A percentile compares a stretch with the other conserved stretches of the same genome.
Conservation (phyloP, 2,329 filamentous ascomycete species). For the Thermothelomyces thermophilus region DNA sequence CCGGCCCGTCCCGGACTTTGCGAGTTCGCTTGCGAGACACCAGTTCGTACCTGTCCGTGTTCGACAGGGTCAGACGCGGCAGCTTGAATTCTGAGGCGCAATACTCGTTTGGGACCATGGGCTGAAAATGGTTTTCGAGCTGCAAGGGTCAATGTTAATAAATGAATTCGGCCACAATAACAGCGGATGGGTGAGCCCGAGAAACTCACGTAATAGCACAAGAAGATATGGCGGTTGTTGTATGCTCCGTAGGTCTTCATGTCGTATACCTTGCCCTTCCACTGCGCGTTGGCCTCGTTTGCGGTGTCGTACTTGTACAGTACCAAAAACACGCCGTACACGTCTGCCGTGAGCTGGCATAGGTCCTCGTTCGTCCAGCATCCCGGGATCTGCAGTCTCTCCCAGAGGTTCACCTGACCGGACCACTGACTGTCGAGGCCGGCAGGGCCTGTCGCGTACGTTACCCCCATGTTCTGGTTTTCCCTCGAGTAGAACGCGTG, state of each 20-base stretch:
- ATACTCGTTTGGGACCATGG: conserved; percentile 30
- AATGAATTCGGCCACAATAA: no score
- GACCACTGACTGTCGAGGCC: no score
- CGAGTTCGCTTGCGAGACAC: not conserved
- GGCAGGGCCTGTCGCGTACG: not conserved
- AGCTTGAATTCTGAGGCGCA: conserved; percentile 30
- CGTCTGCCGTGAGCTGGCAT: conserved; percentile 30
- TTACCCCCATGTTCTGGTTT: conserved; percentile 15
- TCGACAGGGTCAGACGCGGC: conserved; percentile 25
- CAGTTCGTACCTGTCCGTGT: conserved; percentile 12
- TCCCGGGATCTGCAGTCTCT: conserved; percentile 28
- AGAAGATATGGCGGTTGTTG: conserved; percentile 31
- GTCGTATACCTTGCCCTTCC: conserved; percentile 20
- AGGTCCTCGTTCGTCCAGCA: conserved; percentile 28
- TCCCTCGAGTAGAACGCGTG: conserved; percentile 24
- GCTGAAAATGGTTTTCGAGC: conserved; percentile 28
- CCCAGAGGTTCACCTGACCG: conserved; percentile 27
- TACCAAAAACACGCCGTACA: conserved; percentile 31
- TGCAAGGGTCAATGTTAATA: not conserved
- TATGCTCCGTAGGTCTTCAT: conserved; percentile 28
- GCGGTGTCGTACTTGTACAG: conserved; percentile 26
- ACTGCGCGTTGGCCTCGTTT: not conserved
- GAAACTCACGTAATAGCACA: conserved; percentile 22
- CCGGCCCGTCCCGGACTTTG: not conserved
- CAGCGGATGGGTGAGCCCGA: no score